Evolutionary conservation across 2,329 filamentous ascomycete species (phyloP), one percentile per base, ranked within the genome.

Genomic region (Rhinocladiella mackenziei): DNA sequence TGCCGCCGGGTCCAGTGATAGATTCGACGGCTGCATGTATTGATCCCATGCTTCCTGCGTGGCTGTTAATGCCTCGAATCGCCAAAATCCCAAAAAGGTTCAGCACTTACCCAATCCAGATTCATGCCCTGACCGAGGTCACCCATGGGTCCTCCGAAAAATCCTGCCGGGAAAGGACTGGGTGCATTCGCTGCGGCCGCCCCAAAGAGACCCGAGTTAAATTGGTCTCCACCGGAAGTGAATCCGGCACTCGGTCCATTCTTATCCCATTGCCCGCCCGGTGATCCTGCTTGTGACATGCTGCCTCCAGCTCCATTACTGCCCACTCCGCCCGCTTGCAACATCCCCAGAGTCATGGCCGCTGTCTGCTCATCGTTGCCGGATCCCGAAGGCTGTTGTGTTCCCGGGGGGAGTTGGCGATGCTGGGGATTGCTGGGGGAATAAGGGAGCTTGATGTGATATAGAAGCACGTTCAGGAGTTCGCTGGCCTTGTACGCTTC

Each of bases 401-500:
- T 28, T n/a, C 14, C 37, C n/a, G 30, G 10, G 8, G 46, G 35
- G 26, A 50, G 28, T 7, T 41, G 46, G 17, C 39, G 28, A 44
- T 36, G 34, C 49, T 5, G 54, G 59, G 41, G 58, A 53, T 40
- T 63, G 43, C 20, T 46, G 9, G 50, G 43, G 11, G 46, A 48
- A 23, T 9, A 44, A 2, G 53, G 48, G 17, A 39, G 25, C 22
- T 48, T 82, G 41, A 96, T 74, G 63, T 92, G 92, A 22, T 81
- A 75, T 32, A 97, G 68, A 78, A 97, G 89, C 39, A 96, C 81
- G 15, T 81, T 81, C n/a, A 97, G 71, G 17, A 91, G 76, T 30
- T 80, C 80, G 29, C 80, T 80, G 1, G 88, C 91, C 67, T 97
- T 97, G 69, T 83, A 89, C 0, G 89, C 88, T 56, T 97, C 91